Evolutionary conservation across 176 grass and related monocot genomes (phyloP), one percentile per base, ranked within the genome.

Genomic region (Juncus inflexus): DNA sequence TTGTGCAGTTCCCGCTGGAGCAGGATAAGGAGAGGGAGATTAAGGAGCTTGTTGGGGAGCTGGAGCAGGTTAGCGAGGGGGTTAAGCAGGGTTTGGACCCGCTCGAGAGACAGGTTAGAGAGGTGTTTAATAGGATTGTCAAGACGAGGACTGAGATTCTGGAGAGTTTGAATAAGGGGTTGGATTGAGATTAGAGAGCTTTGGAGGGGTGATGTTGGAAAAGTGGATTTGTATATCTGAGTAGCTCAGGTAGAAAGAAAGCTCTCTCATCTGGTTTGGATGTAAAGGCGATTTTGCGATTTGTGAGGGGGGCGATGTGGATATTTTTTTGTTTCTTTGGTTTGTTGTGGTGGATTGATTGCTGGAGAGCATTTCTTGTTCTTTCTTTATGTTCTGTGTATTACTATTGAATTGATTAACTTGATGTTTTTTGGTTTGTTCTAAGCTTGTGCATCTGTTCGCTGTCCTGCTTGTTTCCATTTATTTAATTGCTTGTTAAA

Each of bases 81-180:
- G 69, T 99, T 66, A 99, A 86, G 72, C 72, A 92, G 0, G 86
- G 83, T 3, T 64, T 99, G 14, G 86, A 94, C 61, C 89, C 89
- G 8, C 89, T 99, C 3, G 95, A 99, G 83, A 65, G 89, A 0
- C 80, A 90, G 64, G 80, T 99, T 42, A 80, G 89, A 14, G 85
- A 90, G 45, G 79, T 90, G 82, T 99, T 99, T 63, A 86, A 92
- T 56, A 63, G 89, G 19, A 81, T 90, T 47, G 89, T 90, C 43
- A 86, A 80, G 58, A 94, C 77, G 52, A 75, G 95, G 59, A 92
- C 89, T 0, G 85, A 99, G 40, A 82, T 84, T 57, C 86, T 99
- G 3, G 95, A 99, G 55, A 76, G 65, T 83, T 54, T 90, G 40
- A 86, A 86, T 47, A 85, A 50, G 52, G 67, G 72, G 74, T 55